These are phyloP conservation scores for Pyrenophora teres DNA, from an alignment of 2,329 filamentous ascomycete genomes.

Conservation along the genomic window DNA sequence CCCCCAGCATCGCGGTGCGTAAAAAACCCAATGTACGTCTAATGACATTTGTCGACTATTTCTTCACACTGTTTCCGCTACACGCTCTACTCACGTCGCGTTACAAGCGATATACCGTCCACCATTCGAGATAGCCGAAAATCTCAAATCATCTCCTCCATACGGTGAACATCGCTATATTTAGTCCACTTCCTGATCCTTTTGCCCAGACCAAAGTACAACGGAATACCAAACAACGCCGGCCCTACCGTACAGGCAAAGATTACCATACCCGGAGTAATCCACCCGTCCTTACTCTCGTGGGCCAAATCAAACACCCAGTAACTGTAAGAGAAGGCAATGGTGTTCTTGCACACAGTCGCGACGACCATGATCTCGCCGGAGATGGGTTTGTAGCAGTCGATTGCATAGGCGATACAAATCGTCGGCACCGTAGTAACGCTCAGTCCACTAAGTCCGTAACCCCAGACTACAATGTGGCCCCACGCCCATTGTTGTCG, in stretches of 20 bases:
- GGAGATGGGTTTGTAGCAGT: conserved; percentile 54
- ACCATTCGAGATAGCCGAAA: too few relatives aligned
- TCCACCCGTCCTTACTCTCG: conserved; percentile 45
- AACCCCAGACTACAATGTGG: conserved; percentile 55
- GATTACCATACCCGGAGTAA: conserved; percentile 52
- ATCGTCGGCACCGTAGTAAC: conserved; percentile 53
- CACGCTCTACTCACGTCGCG: too few relatives aligned
- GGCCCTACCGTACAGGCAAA: conserved; percentile 50
- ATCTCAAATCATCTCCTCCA: conserved; percentile 16
- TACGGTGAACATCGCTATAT: conserved; percentile 24
- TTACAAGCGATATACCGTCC: too few relatives aligned
- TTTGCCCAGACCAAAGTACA: conserved; percentile 52
- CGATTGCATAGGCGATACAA: conserved; percentile 52
- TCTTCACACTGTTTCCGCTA: too few relatives aligned
- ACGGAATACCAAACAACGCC: conserved; percentile 47
- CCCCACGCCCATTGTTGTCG: conserved; percentile 56
- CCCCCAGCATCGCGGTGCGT: too few relatives aligned
- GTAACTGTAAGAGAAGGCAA: conserved; percentile 51
- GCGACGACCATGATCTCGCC: conserved; percentile 54
- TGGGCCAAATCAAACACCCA: conserved; percentile 49
- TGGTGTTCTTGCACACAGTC: conserved; percentile 53
- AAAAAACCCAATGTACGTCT: too few relatives aligned
- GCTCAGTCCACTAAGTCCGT: conserved; percentile 50
- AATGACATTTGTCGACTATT: too few relatives aligned
- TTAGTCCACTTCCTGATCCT: conserved; percentile 47